Evolutionary conservation across 2,329 filamentous ascomycete species (phyloP), one percentile per base, ranked within the genome.

Genomic region (Penicillium frequentans): DNA sequence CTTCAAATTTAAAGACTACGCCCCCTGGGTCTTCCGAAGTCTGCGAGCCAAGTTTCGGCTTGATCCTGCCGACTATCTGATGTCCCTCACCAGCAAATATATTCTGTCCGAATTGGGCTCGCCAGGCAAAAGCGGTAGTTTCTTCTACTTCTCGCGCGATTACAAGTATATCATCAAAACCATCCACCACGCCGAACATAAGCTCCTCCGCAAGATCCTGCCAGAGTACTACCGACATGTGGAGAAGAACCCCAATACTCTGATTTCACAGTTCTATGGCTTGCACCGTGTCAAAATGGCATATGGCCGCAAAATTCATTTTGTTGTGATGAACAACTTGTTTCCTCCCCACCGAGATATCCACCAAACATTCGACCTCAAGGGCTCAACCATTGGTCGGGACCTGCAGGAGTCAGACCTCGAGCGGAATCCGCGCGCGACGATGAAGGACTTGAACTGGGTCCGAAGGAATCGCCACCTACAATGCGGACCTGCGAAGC

Each of bases 131-230:
- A 97, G 93, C 74, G 95, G 95, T 64, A 98, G 93, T 75, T 99
- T 99, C 80, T 99, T 99, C 79, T 99, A 99, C 81, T 99, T 98
- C 78, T 98, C 95, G 48, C 85, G 95, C 69, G 95, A 99, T 77
- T 99, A 99, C 83, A 98, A 97, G 78, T 99, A 99, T 78, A 99
- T 99, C 77, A 99, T 99, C 84, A 99, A 99, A 79, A 99, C 95
- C 23, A 98, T 99, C 65, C 95, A 99, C 73, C 95, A 98, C 69
- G 86, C 87, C 66, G 95, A 99, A 62, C 79, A 81, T 66, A 81
- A 81, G 62, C 64, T 81, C 33, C 66, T 81, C 23, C 73, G 78
- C 54, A 79, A 73, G 65, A 80, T 81, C n/a, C 70, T 82, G 27
- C 91, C 89, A 71, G 90, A 98, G 59, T 99, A 99, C 77, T 97